These are phyloP conservation scores for Komagataella mondaviorum DNA, from an alignment of 805 yeast genomes.

Conservation along the genomic window DNA sequence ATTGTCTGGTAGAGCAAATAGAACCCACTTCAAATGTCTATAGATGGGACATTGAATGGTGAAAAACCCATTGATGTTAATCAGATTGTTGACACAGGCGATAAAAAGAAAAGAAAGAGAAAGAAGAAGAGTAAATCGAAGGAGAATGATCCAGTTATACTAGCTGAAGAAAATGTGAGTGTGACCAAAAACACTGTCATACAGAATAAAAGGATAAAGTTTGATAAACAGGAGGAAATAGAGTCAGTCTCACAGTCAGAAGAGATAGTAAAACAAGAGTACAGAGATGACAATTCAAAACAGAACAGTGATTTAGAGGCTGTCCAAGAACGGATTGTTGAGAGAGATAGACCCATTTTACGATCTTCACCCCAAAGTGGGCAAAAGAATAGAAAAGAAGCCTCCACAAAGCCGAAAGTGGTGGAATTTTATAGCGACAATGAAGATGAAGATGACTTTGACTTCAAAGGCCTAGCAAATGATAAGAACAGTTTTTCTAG, in stretches of 20 bases:
- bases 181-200: neutral
- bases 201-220: neutral
- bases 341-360: neutral
- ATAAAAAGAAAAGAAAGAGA: neutral
- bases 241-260: neutral
- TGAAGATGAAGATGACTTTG: slow-evolving; percentile 11
- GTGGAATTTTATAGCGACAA: slow-evolving; percentile 24
- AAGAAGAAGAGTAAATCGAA: neutral
- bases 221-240: neutral
- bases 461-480: slow-evolving; percentile 3
- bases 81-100: neutral
- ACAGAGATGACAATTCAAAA: neutral
- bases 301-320: neutral
- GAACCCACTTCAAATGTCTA: neutral
- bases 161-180: neutral
- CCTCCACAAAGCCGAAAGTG: slow-evolving; percentile 8
- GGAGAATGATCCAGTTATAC: neutral
- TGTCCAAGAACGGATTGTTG: neutral
- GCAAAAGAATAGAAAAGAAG: neutral
- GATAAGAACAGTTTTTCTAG: slow-evolving; percentile 1
- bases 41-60: neutral
- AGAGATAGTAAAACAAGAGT: neutral
- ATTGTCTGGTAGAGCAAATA: neutral
- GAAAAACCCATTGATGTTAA: neutral
- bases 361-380: neutral